These are phyloP conservation scores for Hydnomerulius pinastri DNA, from an alignment of 768 basidiomycete species.

Conservation along the genomic window DNA sequence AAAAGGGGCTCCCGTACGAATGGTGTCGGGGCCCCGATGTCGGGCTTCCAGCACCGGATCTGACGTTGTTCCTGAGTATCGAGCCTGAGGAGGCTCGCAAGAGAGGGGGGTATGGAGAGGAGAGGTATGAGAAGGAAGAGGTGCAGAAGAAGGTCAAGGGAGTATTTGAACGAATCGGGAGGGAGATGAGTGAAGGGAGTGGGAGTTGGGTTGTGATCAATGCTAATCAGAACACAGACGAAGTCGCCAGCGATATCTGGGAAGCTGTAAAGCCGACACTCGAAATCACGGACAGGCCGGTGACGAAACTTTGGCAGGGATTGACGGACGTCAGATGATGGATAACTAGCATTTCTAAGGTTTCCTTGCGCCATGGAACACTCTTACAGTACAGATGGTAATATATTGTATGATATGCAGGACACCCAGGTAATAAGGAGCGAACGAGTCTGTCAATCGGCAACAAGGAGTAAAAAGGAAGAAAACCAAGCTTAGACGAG, in stretches of 20 bases:
- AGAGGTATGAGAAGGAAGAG: slow-evolving; percentile 83
- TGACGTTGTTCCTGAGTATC: slow-evolving; percentile 86
- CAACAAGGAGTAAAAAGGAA: slow-evolving; percentile 14
- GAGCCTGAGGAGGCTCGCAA: slow-evolving; percentile 63
- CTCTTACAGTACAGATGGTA: slow-evolving; percentile 28
- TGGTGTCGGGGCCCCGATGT: slow-evolving; percentile 90
- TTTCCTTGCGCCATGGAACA: slow-evolving; percentile 2
- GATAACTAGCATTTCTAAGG: slow-evolving; percentile 1
- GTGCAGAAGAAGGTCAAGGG: slow-evolving; percentile 67
- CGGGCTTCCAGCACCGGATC: slow-evolving; percentile 86
- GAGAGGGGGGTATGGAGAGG: slow-evolving; percentile 83
- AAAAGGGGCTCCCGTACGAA: slow-evolving; percentile 67
- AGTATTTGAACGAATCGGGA: slow-evolving; percentile 58
- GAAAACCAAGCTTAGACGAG: not conserved
- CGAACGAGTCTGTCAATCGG: not conserved
- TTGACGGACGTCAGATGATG: not conserved
- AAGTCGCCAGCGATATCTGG: slow-evolving; percentile 61
- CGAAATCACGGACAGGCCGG: slow-evolving; percentile 37
- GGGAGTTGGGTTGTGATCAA: slow-evolving; percentile 58
- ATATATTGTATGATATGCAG: slow-evolving; percentile 17
- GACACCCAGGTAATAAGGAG: slow-evolving; percentile 20
- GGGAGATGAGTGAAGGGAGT: slow-evolving; percentile 43
- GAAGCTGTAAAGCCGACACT: slow-evolving; percentile 43
- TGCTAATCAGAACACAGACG: slow-evolving; percentile 52
- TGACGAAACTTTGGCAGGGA: slow-evolving; percentile 54